phyloP scores from a whole-genome alignment of 176 grass and related monocot genomes.

The Lolium rigidum region DNA sequence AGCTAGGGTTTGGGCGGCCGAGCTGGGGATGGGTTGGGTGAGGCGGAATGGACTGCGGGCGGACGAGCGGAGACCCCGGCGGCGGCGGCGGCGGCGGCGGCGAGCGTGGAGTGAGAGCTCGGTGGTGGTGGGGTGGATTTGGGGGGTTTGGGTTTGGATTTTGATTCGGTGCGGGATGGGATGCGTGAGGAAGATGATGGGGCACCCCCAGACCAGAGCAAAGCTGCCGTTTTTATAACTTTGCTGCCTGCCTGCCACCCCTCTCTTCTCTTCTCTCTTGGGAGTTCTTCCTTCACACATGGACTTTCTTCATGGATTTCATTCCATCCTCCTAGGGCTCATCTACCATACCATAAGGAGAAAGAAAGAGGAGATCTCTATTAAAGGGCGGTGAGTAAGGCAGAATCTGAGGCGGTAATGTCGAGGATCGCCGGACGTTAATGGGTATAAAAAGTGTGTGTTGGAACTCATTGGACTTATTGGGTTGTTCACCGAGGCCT shows the following conservation, averaged over 20 bases:
- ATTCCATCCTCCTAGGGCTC: background rate
- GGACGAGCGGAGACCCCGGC: background rate
- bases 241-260: too few relatives aligned
- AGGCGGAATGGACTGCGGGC: background rate
- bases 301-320: background rate
- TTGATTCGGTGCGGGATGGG: background rate
- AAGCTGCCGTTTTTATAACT: conserved; percentile 24
- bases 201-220: background rate
- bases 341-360: background rate
- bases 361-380: background rate
- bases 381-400: background rate
- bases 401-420: background rate
- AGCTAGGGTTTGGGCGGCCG: conserved; percentile 21
- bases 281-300: too few relatives aligned
- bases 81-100: too few relatives aligned
- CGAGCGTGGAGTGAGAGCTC: background rate
- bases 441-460: background rate
- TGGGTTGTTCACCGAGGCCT: background rate
- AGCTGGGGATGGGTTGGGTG: background rate
- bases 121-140: conserved; percentile 5
- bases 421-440: background rate
- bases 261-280: background rate
- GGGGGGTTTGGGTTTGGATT: conserved; percentile 1
- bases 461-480: background rate
- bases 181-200: conserved; percentile 11